Evolutionary conservation across 2,329 filamentous ascomycete genomes (phyloP), one percentile per base, ranked within the genome.

Genomic region (Epichloe coenophiala): DNA sequence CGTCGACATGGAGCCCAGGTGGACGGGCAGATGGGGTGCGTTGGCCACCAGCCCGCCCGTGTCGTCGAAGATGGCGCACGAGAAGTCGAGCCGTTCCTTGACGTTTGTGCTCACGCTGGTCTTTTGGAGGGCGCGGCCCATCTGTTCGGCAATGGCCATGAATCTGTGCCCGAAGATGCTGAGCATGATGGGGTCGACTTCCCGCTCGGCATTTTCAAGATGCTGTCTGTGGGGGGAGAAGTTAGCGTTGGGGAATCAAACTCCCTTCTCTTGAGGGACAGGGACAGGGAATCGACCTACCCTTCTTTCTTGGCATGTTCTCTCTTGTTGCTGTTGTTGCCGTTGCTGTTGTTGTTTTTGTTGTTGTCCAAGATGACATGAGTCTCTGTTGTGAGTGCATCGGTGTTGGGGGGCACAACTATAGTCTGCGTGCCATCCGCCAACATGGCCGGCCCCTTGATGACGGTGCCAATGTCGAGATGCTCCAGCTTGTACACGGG

Each of bases 361-460:
- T 39, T 47, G 40, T 93, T 77, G 56, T 95, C 88, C 61, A 96
- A 90, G 6, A 96, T 77, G 7, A 96, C 88, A 59, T 95, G 91
- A 0, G 89, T 95, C 55, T 88, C 76, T 17, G 95, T 81, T 35
- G 95, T 74, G 23, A 89, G 68, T 0, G 90, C 91, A 21, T 80
- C 79, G 2, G 88, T 80, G 33, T 78, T 78, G 0, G 90, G 91
- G 91, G 0, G 87, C 3, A 96, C 82, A 0, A 96, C 87, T 55
- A 97, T 93, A 0, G 91, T 97, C 66, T 96, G 91, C 1, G 86
- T 90, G 8, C 84, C 84, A 61, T 91, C 90, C 2, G 88, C 88
- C 52, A 95, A 76, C 67, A 95, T 87, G 0, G 89, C 89, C 1
- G 90, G 90, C 0, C 90, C 90, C 46, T 75, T 71, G 49, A 95